Evolutionary conservation across 371 early-diverging fungal genomes (phyloP).

Genomic region (Furculomyces boomerangus): DNA sequence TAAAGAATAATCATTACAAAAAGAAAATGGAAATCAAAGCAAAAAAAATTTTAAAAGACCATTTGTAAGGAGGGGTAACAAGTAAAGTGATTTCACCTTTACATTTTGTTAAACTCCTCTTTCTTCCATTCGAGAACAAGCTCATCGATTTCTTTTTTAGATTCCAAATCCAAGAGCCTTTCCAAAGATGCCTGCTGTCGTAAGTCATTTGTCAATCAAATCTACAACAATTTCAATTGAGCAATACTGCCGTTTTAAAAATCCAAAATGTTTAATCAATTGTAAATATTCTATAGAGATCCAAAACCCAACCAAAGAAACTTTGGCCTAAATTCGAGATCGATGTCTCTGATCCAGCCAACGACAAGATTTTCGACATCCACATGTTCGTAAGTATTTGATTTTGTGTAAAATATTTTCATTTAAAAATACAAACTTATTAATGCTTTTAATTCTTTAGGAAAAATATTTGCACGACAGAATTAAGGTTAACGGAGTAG

Average conservation of each 20-base stretch:
- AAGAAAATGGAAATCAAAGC: too few relatives aligned
- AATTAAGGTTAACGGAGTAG: slow-evolving; percentile 93
- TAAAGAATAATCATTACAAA: too few relatives aligned
- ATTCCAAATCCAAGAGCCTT: not conserved
- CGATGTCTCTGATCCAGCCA: slow-evolving; percentile 84
- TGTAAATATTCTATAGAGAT: not conserved
- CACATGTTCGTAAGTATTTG: slow-evolving; percentile 52
- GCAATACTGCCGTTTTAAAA: not conserved
- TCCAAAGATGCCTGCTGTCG: not conserved
- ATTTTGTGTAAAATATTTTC: too few relatives aligned
- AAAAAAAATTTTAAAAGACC: too few relatives aligned
- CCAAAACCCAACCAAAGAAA: slow-evolving; percentile 19
- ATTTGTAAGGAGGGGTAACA: too few relatives aligned
- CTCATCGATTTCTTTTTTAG: not conserved
- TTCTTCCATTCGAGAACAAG: not conserved
- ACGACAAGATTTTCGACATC: slow-evolving; percentile 91
- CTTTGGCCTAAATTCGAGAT: slow-evolving; percentile 60
- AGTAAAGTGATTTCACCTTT: too few relatives aligned
- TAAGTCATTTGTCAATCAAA: not conserved
- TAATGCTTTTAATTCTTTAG: too few relatives aligned
- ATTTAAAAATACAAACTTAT: too few relatives aligned
- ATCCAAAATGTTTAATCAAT: not conserved
- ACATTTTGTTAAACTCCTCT: not conserved
- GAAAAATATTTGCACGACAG: slow-evolving; percentile 94
- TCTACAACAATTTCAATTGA: not conserved